These are phyloP conservation scores for Entomortierella beljakovae DNA, from an alignment of 192 early-diverging fungal species.

Conservation along the genomic window DNA sequence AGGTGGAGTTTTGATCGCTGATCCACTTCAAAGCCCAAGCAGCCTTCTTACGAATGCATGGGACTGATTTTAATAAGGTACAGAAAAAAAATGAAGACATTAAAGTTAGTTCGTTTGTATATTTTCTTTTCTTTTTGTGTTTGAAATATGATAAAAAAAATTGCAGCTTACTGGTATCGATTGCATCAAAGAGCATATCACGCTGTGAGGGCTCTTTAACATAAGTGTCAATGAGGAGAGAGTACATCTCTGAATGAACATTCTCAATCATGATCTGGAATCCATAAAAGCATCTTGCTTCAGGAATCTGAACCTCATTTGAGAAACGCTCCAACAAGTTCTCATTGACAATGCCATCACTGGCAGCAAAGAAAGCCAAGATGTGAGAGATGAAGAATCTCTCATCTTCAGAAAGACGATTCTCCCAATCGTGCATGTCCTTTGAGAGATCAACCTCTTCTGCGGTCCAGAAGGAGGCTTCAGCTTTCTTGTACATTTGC, in stretches of 20 bases:
- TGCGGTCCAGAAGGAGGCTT: conserved; percentile 97
- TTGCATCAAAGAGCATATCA: conserved; percentile 90
- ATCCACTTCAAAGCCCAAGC: conserved; percentile 98
- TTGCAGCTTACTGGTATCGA: conserved; percentile 79
- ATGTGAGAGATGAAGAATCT: conserved; percentile 92
- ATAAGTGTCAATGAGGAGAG: conserved; percentile 94
- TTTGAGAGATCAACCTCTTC: conserved; percentile 96
- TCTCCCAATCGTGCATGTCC: conserved; percentile 92
- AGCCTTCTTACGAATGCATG: conserved; percentile 96
- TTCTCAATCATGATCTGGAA: conserved; percentile 99
- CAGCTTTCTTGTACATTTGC: conserved; percentile 99
- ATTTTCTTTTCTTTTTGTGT: neutral
- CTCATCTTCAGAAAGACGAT: conserved; percentile 86
- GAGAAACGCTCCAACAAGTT: conserved; percentile 92
- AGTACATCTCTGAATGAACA: conserved; percentile 96
- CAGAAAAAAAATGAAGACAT: conserved; percentile 9
- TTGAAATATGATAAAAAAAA: conserved; percentile 1
- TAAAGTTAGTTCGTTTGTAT: conserved; percentile 4
- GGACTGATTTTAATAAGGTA: too few species aligned
- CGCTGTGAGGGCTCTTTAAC: conserved; percentile 89
- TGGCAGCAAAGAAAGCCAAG: conserved; percentile 95
- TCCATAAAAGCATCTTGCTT: conserved; percentile 94
- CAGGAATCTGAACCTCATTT: conserved; percentile 93
- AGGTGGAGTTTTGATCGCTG: conserved; percentile 78
- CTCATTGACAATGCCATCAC: conserved; percentile 97